These are phyloP conservation scores for Gnomoniopsis sp. DNA, from an alignment of 2,329 filamentous ascomycete genomes.

Conservation along the genomic window DNA sequence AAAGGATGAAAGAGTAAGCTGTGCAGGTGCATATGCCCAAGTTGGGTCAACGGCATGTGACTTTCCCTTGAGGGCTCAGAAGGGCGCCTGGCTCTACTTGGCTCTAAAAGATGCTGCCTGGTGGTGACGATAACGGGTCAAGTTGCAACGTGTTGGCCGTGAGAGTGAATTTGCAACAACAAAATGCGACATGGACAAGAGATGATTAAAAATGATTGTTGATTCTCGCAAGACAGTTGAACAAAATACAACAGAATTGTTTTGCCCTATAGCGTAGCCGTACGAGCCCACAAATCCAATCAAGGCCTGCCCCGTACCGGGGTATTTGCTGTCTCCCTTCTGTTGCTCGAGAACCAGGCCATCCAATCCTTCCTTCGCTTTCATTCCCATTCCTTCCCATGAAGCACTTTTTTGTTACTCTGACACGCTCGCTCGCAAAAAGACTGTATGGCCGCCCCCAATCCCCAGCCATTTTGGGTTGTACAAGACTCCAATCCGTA, in stretches of 20 bases:
- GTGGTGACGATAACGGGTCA: not conserved
- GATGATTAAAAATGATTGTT: not conserved
- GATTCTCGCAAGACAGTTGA: not conserved
- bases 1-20: not conserved
- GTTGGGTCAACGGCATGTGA: not conserved
- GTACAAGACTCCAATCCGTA: slow-evolving; percentile 6
- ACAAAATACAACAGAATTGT: not conserved
- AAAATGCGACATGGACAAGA: not conserved
- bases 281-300: not conserved
- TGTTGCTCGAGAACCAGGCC: not conserved
- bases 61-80: not conserved
- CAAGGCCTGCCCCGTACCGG: not conserved
- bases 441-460: slow-evolving; percentile 4
- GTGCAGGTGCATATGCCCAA: not conserved
- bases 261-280: not conserved
- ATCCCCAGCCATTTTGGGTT: not conserved
- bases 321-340: not conserved
- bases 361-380: not conserved
- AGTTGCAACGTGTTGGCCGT: not conserved
- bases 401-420: not conserved
- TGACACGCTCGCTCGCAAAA: slow-evolving; percentile 15
- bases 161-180: not conserved
- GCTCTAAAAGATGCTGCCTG: not conserved
- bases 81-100: not conserved
- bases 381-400: slow-evolving; percentile 2